Percentiles rank a stretch among this genome's conserved stretches.
phyloP scores from a whole-genome alignment of 176 grass and related monocot genomes.

The barley (Hordeum vulgare) region DNA sequence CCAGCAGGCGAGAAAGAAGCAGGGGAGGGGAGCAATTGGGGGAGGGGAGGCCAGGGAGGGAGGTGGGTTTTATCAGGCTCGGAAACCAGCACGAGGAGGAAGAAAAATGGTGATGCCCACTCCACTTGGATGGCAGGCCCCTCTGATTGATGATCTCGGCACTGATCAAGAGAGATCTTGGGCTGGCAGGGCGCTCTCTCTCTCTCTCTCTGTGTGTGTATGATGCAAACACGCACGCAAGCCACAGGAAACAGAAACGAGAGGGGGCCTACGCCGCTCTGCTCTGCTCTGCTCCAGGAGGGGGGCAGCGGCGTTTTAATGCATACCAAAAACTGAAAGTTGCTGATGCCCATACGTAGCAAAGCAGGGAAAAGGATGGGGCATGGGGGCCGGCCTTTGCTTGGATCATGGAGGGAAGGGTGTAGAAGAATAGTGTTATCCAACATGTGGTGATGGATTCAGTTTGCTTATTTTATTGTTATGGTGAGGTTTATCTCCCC shows the following conservation, averaged over 20 bases:
- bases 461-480: too few species aligned
- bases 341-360: constrained; percentile 23
- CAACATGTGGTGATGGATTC: constrained; percentile 20
- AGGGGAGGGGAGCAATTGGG: constrained; percentile 30
- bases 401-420: constrained; percentile 30
- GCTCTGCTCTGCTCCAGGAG: neutral
- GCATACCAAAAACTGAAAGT: constrained; percentile 29
- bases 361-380: constrained; percentile 38
- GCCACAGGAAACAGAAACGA: constrained; percentile 29
- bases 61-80: constrained; percentile 40
- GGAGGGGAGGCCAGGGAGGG: constrained; percentile 13
- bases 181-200: constrained; percentile 10
- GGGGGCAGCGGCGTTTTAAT: neutral
- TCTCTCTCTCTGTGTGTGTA: neutral
- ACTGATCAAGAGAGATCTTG: constrained; percentile 42
- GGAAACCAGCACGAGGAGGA: constrained; percentile 20
- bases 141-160: constrained; percentile 28
- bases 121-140: constrained; percentile 49
- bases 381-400: constrained; percentile 16
- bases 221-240: neutral
- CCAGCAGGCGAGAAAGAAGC: constrained; percentile 1
- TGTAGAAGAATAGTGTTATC: constrained; percentile 4
- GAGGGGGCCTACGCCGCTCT: constrained; percentile 29
- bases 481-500: too few species aligned
- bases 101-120: constrained; percentile 29